phyloP scores from a whole-genome alignment of 768 basidiomycete species.

The Russula emetica region DNA sequence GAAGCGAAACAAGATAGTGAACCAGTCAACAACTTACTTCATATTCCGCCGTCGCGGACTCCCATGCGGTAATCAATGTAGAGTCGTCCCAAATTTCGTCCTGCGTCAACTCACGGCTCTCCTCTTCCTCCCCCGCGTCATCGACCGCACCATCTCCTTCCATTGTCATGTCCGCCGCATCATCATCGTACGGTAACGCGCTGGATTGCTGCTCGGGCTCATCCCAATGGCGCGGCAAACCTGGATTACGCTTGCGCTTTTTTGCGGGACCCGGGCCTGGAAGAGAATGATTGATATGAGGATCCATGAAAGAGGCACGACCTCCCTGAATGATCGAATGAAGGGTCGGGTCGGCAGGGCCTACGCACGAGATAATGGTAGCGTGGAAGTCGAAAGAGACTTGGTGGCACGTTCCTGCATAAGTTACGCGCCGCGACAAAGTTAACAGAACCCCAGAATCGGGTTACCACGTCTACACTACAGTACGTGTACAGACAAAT shows the following conservation, averaged over 20 bases:
- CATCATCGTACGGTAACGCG: slow-evolving; percentile 36
- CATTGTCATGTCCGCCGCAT: slow-evolving; percentile 11
- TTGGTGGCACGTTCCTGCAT: neutral
- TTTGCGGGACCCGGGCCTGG: slow-evolving; percentile 22
- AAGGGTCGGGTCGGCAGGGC: slow-evolving; percentile 1
- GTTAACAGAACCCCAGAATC: slow-evolving; percentile 1
- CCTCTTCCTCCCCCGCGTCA: slow-evolving; percentile 43
- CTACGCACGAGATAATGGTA: neutral
- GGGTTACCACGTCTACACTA: slow-evolving; percentile 14
- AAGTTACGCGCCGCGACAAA: no score
- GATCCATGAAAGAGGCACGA: slow-evolving; percentile 17
- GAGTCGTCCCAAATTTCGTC: slow-evolving; percentile 87
- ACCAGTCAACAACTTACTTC: slow-evolving; percentile 42
- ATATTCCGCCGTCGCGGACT: slow-evolving; percentile 79
- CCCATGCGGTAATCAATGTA: slow-evolving; percentile 77
- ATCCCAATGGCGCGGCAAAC: slow-evolving; percentile 42
- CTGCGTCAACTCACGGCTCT: slow-evolving; percentile 61
- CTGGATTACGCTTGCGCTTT: slow-evolving; percentile 23
- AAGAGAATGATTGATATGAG: slow-evolving; percentile 19
- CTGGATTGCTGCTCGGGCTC: slow-evolving; percentile 35
- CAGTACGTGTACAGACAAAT: neutral
- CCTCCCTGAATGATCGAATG: slow-evolving; percentile 21
- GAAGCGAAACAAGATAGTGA: neutral
- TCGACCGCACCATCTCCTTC: slow-evolving; percentile 27
- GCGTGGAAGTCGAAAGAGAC: neutral